Evolutionary conservation across 805 yeast genomes (phyloP).

Genomic region (Lachancea lanzarotensis): DNA sequence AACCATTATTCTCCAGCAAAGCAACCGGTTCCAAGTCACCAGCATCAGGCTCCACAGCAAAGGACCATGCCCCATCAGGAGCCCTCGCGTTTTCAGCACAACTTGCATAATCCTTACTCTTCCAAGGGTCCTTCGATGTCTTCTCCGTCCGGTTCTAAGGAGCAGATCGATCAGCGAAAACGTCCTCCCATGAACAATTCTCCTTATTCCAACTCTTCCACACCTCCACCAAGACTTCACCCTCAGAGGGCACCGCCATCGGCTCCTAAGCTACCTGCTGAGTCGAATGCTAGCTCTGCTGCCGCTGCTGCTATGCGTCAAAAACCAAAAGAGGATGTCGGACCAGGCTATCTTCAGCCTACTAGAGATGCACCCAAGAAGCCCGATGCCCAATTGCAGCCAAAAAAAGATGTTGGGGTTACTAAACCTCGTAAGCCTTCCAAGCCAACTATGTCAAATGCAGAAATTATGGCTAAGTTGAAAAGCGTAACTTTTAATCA

Average conservation of each 20-base stretch:
- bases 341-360: conserved; percentile 18
- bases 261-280: conserved; percentile 9
- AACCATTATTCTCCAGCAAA: neutral
- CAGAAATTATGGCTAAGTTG: conserved; percentile 76
- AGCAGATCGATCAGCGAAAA: conserved; percentile 9
- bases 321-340: conserved; percentile 4
- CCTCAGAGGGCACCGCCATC: conserved; percentile 9
- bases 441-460: conserved; percentile 70
- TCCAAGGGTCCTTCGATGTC: conserved; percentile 11
- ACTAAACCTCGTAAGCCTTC: conserved; percentile 40
- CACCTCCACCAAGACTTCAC: conserved; percentile 22
- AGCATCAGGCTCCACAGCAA: conserved; percentile 8
- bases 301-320: conserved; percentile 18
- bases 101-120: conserved; percentile 8
- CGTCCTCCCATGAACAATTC: conserved; percentile 12
- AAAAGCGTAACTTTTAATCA: conserved; percentile 72
- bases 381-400: conserved; percentile 8
- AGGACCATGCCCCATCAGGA: conserved; percentile 8
- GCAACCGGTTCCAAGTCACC: conserved; percentile 5
- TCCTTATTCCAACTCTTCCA: conserved; percentile 2
- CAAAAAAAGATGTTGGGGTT: conserved; percentile 27
- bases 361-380: conserved; percentile 30
- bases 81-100: conserved; percentile 5
- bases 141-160: conserved; percentile 4
- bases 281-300: conserved; percentile 17